Evolutionary conservation across 768 basidiomycete genomes (phyloP).

Genomic region (Rhodotorula diobovata): DNA sequence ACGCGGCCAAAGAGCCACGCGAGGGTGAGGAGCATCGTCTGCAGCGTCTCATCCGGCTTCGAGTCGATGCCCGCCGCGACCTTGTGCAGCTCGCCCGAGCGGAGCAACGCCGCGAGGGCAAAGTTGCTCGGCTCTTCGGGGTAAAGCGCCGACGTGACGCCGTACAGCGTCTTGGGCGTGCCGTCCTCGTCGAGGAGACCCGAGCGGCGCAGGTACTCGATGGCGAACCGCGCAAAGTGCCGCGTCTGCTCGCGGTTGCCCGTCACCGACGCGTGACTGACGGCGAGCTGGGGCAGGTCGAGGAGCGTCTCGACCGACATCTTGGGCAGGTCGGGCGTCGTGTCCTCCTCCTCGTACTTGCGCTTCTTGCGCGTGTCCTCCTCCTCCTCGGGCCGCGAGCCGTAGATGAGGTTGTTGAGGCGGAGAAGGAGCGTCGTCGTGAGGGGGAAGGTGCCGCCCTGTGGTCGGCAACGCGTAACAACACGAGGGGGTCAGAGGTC

Average conservation of each 20-base stretch:
- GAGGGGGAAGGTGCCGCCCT: constrained; percentile 61
- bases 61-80: constrained; percentile 52
- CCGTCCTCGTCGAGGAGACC: constrained; percentile 57
- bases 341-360: constrained; percentile 49
- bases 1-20: constrained; percentile 65
- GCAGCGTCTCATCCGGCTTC: constrained; percentile 51
- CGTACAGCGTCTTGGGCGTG: constrained; percentile 43
- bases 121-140: constrained; percentile 69
- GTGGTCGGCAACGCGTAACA: background rate
- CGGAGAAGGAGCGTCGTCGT: constrained; percentile 64
- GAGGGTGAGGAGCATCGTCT: constrained; percentile 57
- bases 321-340: constrained; percentile 47
- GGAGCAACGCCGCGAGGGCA: constrained; percentile 59
- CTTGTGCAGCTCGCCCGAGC: constrained; percentile 58
- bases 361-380: constrained; percentile 49
- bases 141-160: constrained; percentile 41
- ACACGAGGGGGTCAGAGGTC: background rate
- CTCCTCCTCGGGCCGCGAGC: constrained; percentile 54
- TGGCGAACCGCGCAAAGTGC: constrained; percentile 65
- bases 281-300: constrained; percentile 59
- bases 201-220: constrained; percentile 64
- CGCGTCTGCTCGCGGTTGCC: constrained; percentile 58
- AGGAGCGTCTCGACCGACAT: constrained; percentile 57
- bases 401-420: constrained; percentile 62
- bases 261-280: constrained; percentile 40